Evolutionary conservation across 2,329 filamentous ascomycete genomes (phyloP), one percentile per base, ranked within the genome.

Genomic region (Fonsecaea pugnacius): DNA sequence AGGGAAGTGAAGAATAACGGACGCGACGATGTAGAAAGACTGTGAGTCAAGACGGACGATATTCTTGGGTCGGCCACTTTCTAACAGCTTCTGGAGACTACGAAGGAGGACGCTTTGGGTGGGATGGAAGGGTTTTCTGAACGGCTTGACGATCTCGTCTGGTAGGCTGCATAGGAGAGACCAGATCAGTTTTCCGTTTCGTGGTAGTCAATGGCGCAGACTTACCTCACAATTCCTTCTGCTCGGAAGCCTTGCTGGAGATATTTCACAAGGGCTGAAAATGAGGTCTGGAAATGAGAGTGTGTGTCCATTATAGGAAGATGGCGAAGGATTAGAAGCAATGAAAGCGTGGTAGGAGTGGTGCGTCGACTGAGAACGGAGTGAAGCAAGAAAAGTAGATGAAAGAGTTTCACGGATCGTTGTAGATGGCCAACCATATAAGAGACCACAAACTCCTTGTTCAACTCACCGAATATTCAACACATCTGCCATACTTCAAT

Each of bases 1-100:
- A 21, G 68, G 64, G 46, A 67, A 63, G 9, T 67, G 62, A 10
- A 68, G 46, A 16, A 67, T 62, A 24, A 67, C 65, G 7, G 68
- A 67, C 18, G 65, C 33, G 16, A 70, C 14, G 1, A 33, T 24
- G 53, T 58, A 65, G 43, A 67, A 59, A 27, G 68, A 66, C n/a
- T 43, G 52, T 18, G 61, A 58, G 30, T 63, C 66, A 32, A 68
- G 62, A 14, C 66, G 63, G 16, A 65, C n/a, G 36, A 65, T 46
- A 50, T 65, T 55, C n/a, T 54, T 58, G 3, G 60, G 60, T 9
- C 60, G 60, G 51, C 66, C 56, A 59, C 63, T 52, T 9, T 67
- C 59, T 4, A 67, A 55, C 27, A 52, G 8, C 46, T 56, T 63
- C 14, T 50, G 50, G 14, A 67, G 63, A 52, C 43, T 36, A 21